Percentiles rank a stretch among this genome's conserved stretches.
Conservation (phyloP, 306 rosid genomes). For the Citrullus mucosospermus region DNA sequence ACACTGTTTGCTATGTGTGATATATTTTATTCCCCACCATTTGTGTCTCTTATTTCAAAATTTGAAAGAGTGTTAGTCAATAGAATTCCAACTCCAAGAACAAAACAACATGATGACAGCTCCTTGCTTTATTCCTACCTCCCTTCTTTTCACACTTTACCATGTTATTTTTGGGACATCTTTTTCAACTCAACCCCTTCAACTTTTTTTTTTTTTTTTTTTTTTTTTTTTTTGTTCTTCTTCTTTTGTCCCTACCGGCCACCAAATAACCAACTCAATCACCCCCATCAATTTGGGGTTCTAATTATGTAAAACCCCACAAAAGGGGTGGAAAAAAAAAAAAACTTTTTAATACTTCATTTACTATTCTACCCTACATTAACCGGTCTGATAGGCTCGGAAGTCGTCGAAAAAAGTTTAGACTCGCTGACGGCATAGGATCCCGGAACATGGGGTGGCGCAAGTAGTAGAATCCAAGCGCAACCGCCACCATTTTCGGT, state of each 20-base stretch:
- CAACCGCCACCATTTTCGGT: conserved; percentile 78
- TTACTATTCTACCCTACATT: conserved; percentile 37
- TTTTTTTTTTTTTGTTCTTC: neutral
- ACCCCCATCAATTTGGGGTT: conserved; percentile 9
- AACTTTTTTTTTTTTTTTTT: conserved; percentile 1
- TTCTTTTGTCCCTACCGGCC: conserved; percentile 3
- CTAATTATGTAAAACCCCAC: conserved; percentile 9
- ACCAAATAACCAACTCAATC: neutral
- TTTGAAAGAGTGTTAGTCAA: conserved; percentile 20
- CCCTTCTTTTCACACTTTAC: conserved; percentile 25
- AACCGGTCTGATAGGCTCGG: conserved; percentile 81
- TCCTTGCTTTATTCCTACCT: conserved; percentile 25
- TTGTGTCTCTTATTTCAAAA: conserved; percentile 42
- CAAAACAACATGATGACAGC: conserved; percentile 40
- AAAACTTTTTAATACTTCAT: neutral
- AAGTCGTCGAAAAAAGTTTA: conserved; percentile 48
- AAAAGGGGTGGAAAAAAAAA: neutral
- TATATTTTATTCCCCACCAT: conserved; percentile 9
- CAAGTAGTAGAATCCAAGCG: conserved; percentile 57
- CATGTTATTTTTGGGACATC: conserved; percentile 20
- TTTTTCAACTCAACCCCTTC: conserved; percentile 29
- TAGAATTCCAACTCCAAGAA: conserved; percentile 20
- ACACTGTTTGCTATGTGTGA: too few species aligned
- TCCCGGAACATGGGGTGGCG: conserved; percentile 54
- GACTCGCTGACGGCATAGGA: conserved; percentile 37